These are phyloP conservation scores for Pezicula rhizophila DNA, from an alignment of 2,329 filamentous ascomycete genomes.

Conservation along the genomic window DNA sequence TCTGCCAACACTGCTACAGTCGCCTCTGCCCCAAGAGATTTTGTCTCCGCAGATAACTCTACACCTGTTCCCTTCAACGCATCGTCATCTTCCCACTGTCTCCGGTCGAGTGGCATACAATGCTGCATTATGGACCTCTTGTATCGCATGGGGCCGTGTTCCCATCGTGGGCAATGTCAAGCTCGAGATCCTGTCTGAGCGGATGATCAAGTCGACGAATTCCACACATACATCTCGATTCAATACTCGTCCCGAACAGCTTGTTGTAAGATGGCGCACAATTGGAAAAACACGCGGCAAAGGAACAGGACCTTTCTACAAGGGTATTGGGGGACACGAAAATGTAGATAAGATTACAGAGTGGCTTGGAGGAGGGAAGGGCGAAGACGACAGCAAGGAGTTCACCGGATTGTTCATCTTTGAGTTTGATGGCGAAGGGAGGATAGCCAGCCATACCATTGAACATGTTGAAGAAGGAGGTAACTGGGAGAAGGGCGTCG, in stretches of 20 bases:
- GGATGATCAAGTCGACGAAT: constrained; percentile 51
- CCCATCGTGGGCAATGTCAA: constrained; percentile 87
- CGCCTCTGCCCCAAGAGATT: constrained; percentile 66
- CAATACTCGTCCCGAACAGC: constrained; percentile 57
- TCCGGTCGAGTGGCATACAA: constrained; percentile 86
- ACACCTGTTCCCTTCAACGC: constrained; percentile 68
- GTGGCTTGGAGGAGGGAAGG: constrained; percentile 37
- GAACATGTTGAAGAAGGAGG: constrained; percentile 83
- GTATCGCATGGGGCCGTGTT: constrained; percentile 89
- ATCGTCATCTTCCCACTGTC: constrained; percentile 86
- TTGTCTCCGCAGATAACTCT: constrained; percentile 69
- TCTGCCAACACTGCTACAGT: constrained; percentile 61
- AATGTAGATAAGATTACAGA: constrained; percentile 48
- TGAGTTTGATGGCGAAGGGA: constrained; percentile 83
- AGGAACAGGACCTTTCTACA: constrained; percentile 37
- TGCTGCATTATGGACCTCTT: constrained; percentile 91
- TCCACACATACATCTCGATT: constrained; percentile 24
- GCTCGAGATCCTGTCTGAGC: constrained; percentile 81
- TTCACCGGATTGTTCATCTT: constrained; percentile 94
- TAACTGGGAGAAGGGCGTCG: constrained; percentile 74
- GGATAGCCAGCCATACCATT: constrained; percentile 83
- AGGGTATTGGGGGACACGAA: constrained; percentile 35
- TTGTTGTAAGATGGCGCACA: constrained; percentile 88
- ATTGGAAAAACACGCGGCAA: constrained; percentile 41
- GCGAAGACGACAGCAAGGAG: constrained; percentile 59